Conservation (phyloP, 2,329 filamentous ascomycete species). For the Pseudogymnoascus sp. region DNA sequence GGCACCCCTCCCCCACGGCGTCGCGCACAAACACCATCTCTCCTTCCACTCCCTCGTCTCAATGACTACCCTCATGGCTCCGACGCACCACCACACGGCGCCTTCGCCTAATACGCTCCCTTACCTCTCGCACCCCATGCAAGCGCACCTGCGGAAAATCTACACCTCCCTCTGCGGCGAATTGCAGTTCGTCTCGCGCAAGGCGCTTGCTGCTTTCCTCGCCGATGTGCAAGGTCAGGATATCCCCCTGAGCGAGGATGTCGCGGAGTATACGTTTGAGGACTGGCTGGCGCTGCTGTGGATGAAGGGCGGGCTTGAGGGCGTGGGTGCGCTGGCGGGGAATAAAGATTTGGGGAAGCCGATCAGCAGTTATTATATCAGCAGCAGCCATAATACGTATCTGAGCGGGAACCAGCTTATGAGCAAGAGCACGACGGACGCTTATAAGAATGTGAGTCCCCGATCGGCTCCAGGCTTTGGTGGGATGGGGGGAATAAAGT, state of each 20-base stretch:
- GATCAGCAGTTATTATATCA: constrained; percentile 75
- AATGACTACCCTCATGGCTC: constrained; percentile 11
- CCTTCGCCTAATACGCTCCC: constrained; percentile 23
- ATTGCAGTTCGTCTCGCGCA: constrained; percentile 29
- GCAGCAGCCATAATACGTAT: constrained; percentile 92
- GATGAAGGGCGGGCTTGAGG: constrained; percentile 24
- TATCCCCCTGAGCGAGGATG: constrained; percentile 17
- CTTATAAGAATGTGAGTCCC: constrained; percentile 63
- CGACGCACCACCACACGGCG: constrained; percentile 14
- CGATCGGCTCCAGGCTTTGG: not conserved
- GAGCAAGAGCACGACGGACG: constrained; percentile 67
- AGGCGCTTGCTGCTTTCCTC: constrained; percentile 44
- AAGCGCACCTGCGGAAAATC: constrained; percentile 40
- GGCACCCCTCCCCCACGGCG: not conserved
- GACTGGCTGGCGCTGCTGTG: constrained; percentile 27
- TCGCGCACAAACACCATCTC: constrained; percentile 4
- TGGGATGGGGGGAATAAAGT: not conserved
- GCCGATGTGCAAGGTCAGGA: constrained; percentile 36
- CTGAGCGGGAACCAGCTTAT: constrained; percentile 78
- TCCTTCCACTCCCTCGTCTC: constrained; percentile 9
- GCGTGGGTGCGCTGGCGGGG: constrained; percentile 16
- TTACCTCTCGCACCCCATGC: constrained; percentile 42
- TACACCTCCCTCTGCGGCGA: constrained; percentile 39
- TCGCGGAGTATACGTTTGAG: constrained; percentile 27
- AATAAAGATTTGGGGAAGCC: constrained; percentile 27